Base-by-base conservation (phyloP, 2,329 filamentous ascomycete genomes). In the Aspergillus proliferans region DNA sequence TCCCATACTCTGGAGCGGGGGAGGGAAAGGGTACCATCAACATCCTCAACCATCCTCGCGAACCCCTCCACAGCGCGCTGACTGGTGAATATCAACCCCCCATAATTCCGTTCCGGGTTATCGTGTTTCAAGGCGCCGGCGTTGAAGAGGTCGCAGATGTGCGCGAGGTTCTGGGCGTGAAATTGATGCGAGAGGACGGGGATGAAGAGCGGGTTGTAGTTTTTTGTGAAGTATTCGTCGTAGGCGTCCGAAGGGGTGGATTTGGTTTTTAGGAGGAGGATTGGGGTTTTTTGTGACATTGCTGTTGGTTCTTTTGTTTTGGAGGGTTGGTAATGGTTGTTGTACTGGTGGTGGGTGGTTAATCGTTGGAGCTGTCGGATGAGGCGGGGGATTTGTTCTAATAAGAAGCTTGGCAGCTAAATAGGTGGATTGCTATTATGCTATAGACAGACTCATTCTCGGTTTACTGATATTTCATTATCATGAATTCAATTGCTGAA, bases 71-170 rank as follows among this genome's bases (percentile, higher is more conserved):
- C 74, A 3, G 74, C 72, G 30, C 74, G 61, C 56, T 76, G 74
- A 48, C 71, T 75, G 10, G 74, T 77, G 54, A 77, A 76, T 49
- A 77, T 74, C 43, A 77, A 54, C 1, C 74, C 74, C 22, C 74
- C 74, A 56, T 76, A 76, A 54, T 58, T 60, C 24, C 54, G 43
- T 0, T 21, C 46, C 1, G 53, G 47, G 1, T 52, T 51, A 15
- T 55, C 47, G 12, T 47, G 46, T 12, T 30, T 30, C 10, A 71
- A 57, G 34, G 55, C 51, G n/a, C 65, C 63, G 2, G 58, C 64
- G 9, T 58, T 51, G 50, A 76, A 67, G 30, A 73, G 60, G 3
- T 60, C 54, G 47, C 62, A 62, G 8, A 75, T 58, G 24, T 47
- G 47, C 2, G 53, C 49, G 44, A 76, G 58, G 51, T 71, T 72